phyloP scores from a whole-genome alignment of 176 grass and related monocot species.

The Poa annua region DNA sequence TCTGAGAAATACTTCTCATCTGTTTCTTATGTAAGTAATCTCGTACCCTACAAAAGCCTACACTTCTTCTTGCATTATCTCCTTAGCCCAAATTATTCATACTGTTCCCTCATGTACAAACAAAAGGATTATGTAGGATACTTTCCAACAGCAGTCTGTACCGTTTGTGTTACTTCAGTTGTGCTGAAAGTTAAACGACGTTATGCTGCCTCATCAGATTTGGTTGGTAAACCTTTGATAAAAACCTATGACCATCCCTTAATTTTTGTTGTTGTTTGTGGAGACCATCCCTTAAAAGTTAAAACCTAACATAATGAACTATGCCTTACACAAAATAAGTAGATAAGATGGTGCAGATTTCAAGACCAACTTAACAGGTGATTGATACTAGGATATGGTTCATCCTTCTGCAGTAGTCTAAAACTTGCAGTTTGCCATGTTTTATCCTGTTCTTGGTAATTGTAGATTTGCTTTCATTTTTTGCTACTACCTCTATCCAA shows the following conservation, averaged over 20 bases:
- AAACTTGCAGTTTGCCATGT: not conserved
- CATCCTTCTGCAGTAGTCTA: not conserved
- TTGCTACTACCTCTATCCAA: too few relatives aligned
- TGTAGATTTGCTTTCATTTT: not conserved
- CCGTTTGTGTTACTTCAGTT: not conserved
- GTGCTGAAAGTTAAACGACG: not conserved
- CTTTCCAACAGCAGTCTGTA: not conserved
- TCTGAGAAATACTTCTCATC: not conserved
- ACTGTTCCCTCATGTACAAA: not conserved
- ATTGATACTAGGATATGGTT: not conserved
- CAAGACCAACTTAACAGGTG: not conserved
- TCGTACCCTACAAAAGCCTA: not conserved
- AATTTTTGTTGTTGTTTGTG: too few relatives aligned
- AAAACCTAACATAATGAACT: not conserved
- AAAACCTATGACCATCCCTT: not conserved
- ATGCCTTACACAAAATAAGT: constrained; percentile 18
- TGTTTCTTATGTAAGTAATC: constrained; percentile 14
- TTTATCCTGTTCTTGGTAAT: not conserved
- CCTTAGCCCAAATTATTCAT: not conserved
- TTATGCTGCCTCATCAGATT: not conserved
- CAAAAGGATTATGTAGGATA: not conserved
- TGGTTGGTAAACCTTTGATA: not conserved
- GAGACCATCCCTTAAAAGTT: too few relatives aligned
- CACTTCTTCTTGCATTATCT: not conserved
- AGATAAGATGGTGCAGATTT: not conserved